Conservation (phyloP, 2,329 filamentous ascomycete genomes). For the Lecanicillium sp. region DNA sequence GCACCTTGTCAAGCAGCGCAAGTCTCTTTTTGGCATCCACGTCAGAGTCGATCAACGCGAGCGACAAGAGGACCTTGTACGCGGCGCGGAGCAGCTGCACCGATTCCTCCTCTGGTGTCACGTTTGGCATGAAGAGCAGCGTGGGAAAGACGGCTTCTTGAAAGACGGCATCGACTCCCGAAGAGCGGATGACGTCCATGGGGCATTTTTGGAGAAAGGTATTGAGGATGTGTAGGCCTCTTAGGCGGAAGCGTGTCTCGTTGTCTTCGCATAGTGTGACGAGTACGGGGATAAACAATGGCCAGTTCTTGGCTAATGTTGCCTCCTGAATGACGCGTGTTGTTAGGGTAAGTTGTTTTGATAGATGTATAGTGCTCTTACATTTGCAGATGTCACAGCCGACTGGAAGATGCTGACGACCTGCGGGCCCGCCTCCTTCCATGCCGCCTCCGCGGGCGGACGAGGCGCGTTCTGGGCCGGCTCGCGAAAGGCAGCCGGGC, state of each 20-base stretch:
- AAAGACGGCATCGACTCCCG: constrained; percentile 61
- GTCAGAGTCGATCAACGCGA: constrained; percentile 40
- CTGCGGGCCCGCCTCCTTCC: constrained; percentile 15
- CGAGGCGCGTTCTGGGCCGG: neutral
- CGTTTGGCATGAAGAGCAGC: constrained; percentile 66
- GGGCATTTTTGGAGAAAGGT: constrained; percentile 50
- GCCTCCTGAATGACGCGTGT: neutral
- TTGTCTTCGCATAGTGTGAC: constrained; percentile 62
- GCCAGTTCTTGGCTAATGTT: constrained; percentile 44
- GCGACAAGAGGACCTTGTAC: constrained; percentile 57
- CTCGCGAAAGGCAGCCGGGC: constrained; percentile 18
- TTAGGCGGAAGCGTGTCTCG: constrained; percentile 41
- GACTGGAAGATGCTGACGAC: constrained; percentile 33
- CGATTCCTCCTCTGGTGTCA: constrained; percentile 69
- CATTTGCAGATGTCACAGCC: constrained; percentile 45
- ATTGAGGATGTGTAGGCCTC: constrained; percentile 47
- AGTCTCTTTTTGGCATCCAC: constrained; percentile 20
- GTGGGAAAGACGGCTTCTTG: constrained; percentile 62
- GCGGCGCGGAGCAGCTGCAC: constrained; percentile 53
- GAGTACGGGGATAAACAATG: constrained; percentile 60
- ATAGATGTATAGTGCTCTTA: too few relatives aligned
- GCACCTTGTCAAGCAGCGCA: constrained; percentile 42
- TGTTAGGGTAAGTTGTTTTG: neutral
- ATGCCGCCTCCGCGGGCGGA: constrained; percentile 10
- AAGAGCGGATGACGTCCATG: constrained; percentile 44